These are phyloP conservation scores for Dichomitus squalens DNA, from an alignment of 1,284 basidiomycete species.

Conservation along the genomic window DNA sequence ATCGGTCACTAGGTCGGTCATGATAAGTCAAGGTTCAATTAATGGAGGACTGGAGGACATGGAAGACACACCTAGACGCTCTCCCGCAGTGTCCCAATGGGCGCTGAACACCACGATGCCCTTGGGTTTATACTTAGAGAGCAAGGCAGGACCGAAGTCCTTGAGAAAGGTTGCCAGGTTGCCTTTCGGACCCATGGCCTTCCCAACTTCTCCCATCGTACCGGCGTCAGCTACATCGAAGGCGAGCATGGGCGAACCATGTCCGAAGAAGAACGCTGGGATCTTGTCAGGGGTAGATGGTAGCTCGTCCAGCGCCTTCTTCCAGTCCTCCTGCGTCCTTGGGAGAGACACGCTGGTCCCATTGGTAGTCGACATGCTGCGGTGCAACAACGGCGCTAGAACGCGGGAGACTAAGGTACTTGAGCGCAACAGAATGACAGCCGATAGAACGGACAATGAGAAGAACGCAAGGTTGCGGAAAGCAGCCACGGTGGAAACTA, in stretches of 20 bases:
- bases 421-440: constrained; percentile 23
- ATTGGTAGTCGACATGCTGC: constrained; percentile 22
- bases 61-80: constrained; percentile 49
- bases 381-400: constrained; percentile 10
- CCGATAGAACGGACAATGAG: constrained; percentile 21
- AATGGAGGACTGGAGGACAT: constrained; percentile 1
- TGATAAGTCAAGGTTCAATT: constrained; percentile 12
- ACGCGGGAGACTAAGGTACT: constrained; percentile 16
- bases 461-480: constrained; percentile 7
- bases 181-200: constrained; percentile 52
- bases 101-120: constrained; percentile 81
- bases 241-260: constrained; percentile 63
- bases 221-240: constrained; percentile 33
- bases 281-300: constrained; percentile 64
- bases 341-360: constrained; percentile 29
- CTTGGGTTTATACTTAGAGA: constrained; percentile 73
- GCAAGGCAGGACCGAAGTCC: constrained; percentile 67
- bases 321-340: constrained; percentile 50
- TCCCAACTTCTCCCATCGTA: constrained; percentile 30
- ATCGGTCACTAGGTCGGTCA: constrained; percentile 55
- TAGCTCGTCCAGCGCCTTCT: constrained; percentile 56
- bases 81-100: constrained; percentile 70
- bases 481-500: constrained; percentile 15
- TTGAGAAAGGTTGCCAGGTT: constrained; percentile 62
- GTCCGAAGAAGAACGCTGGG: constrained; percentile 76